Percentiles rank a stretch among this genome's conserved stretches.
These are phyloP conservation scores for Saururus chinensis DNA, from an alignment of 164 flowering plant species.

Conservation along the genomic window DNA sequence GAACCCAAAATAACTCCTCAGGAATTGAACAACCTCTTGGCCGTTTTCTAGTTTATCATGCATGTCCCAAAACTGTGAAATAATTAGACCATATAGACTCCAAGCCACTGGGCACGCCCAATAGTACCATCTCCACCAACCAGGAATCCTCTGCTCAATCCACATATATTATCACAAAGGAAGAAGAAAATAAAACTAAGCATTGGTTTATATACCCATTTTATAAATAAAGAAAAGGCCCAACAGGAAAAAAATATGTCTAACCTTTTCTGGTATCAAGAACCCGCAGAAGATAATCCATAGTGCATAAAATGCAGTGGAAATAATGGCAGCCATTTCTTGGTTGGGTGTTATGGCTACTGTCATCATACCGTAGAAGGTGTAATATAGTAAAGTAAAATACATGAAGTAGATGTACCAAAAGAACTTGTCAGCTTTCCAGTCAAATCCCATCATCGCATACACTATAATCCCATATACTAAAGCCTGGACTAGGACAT, in stretches of 20 bases:
- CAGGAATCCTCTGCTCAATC: slow-evolving; percentile 23
- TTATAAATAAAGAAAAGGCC: neutral
- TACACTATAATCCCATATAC: slow-evolving; percentile 26
- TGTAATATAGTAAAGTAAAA: slow-evolving; percentile 33
- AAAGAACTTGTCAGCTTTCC: slow-evolving; percentile 30
- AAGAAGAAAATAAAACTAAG: neutral
- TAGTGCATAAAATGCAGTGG: slow-evolving; percentile 21
- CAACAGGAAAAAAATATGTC: slow-evolving; percentile 3
- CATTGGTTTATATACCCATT: too few species aligned
- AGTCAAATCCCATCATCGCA: slow-evolving; percentile 33
- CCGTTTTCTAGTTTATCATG: neutral
- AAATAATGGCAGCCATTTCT: slow-evolving; percentile 27
- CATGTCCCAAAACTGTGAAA: slow-evolving; percentile 32
- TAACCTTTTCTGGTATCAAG: slow-evolving; percentile 24
- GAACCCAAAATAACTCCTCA: slow-evolving; percentile 30
- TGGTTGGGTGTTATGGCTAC: slow-evolving; percentile 34
- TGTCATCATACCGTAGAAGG: slow-evolving; percentile 40
- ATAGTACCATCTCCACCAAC: slow-evolving; percentile 51
- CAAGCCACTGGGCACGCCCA: slow-evolving; percentile 46
- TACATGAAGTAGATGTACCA: slow-evolving; percentile 35
- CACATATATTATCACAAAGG: too few species aligned
- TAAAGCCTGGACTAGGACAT: slow-evolving; percentile 20
- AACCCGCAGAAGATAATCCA: slow-evolving; percentile 41
- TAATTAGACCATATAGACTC: slow-evolving; percentile 35
- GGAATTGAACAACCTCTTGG: slow-evolving; percentile 16